A percentile compares a stretch with the other conserved stretches of the same genome.
Evolutionary conservation across 768 basidiomycete genomes (phyloP).

Genomic region (Russula abietina): DNA sequence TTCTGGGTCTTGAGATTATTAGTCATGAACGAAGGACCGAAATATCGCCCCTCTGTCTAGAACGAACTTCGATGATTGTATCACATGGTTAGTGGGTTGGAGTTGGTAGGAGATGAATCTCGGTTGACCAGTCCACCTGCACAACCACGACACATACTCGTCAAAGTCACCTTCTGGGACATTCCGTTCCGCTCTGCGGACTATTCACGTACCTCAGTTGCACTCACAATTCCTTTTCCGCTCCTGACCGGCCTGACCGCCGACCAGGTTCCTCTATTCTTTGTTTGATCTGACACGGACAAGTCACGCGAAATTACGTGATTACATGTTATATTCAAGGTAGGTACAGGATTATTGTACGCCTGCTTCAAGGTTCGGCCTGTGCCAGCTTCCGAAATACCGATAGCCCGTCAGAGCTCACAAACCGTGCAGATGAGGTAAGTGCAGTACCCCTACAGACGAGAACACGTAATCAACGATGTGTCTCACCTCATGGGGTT

Average conservation of each 20-base stretch:
- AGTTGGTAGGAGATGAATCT: background rate
- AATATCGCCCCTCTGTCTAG: background rate
- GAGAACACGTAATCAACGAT: background rate
- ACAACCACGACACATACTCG: background rate
- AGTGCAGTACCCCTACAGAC: background rate
- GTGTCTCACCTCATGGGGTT: background rate
- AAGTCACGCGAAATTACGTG: slow-evolving; percentile 25
- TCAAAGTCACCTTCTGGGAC: background rate
- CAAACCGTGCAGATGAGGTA: background rate
- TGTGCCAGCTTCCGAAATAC: background rate
- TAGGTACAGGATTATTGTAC: background rate
- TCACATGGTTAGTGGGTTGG: background rate
- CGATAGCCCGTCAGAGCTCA: background rate
- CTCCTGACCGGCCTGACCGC: slow-evolving; percentile 28
- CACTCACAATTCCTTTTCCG: slow-evolving; percentile 21
- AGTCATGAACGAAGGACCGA: slow-evolving; percentile 6
- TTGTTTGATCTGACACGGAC: slow-evolving; percentile 5
- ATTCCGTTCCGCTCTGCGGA: background rate
- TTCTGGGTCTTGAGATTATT: background rate
- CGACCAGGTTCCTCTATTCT: slow-evolving; percentile 17
- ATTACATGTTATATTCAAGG: background rate
- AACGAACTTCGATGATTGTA: no score
- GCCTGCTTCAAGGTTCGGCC: background rate
- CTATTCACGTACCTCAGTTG: background rate
- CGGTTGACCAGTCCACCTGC: background rate